These are phyloP conservation scores for Odonthalia washingtoniensis DNA, from an alignment of 31 red algal species.

Conservation along the genomic window DNA sequence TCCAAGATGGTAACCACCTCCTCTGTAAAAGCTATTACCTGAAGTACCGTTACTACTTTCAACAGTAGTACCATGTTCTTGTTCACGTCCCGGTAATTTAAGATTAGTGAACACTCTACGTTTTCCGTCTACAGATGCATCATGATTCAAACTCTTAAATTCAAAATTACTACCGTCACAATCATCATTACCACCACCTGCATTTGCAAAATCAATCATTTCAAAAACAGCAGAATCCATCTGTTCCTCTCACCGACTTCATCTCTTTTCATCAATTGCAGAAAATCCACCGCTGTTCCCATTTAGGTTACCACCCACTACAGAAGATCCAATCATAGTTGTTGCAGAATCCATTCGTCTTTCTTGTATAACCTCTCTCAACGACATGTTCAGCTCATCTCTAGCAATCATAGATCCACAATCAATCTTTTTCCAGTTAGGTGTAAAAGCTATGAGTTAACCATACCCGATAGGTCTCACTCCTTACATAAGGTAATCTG, in stretches of 20 bases:
- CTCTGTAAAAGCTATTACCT: no score
- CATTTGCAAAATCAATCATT: slow-evolving; percentile 63
- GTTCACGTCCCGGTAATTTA: slow-evolving; percentile 66
- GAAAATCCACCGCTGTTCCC: no score
- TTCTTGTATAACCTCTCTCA: slow-evolving; percentile 72
- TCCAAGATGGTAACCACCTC: no score
- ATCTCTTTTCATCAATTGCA: no score
- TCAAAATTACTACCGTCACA: slow-evolving; percentile 52
- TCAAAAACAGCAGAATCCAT: no score
- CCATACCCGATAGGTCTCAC: slow-evolving; percentile 67
- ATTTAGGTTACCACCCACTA: no score
- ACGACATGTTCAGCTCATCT: slow-evolving; percentile 64
- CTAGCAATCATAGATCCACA: slow-evolving; percentile 73
- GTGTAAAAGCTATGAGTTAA: slow-evolving; percentile 20
- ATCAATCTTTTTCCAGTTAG: slow-evolving; percentile 74
- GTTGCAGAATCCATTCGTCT: slow-evolving; percentile 19
- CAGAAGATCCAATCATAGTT: background rate
- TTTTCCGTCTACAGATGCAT: slow-evolving; percentile 75
- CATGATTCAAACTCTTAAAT: slow-evolving; percentile 74
- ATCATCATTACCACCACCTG: background rate
- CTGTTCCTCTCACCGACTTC: no score
- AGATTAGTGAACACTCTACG: slow-evolving; percentile 72
- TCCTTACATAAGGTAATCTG: slow-evolving; percentile 78
- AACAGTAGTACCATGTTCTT: background rate
- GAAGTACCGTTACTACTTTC: slow-evolving; percentile 28